Evolutionary conservation across 768 basidiomycete genomes (phyloP), one percentile per base, ranked within the genome.

Genomic region (Fomitopsis pulvina): DNA sequence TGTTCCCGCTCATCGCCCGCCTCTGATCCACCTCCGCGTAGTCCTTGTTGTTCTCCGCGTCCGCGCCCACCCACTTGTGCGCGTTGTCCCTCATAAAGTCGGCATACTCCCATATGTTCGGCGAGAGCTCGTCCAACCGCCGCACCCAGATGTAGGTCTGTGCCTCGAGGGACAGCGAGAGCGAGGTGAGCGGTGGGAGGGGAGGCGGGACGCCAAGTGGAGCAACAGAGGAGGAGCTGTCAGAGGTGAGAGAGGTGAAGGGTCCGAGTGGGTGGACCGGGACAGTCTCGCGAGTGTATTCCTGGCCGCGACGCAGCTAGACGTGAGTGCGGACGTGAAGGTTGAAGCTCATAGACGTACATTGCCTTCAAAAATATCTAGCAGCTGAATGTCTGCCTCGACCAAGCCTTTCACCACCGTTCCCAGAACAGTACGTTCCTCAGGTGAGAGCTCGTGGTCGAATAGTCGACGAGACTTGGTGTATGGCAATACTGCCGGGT

Each of bases 301-400:
- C 85, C 92, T 94, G 40, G n/a, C n/a, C n/a, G n/a, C n/a, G n/a
- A n/a, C n/a, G n/a, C n/a, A n/a, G n/a, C n/a, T 29, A 25, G 20
- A 24, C 11, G 11, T n/a, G 2, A 26, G 4, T 27, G 29, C 18
- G 28, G 14, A 12, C 40, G 27, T 21, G 8, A 5, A 28, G 25
- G 25, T 44, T 9, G 41, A 27, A 40, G 45, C 42, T 30, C 45
- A 2, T 1, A 44, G 45, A 70, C 80, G 60, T 57, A 85, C 94
- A 43, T 76, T 57, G 27, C 90, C 91, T 66, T 97, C 94, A 52
- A 95, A 97, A 8, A 71, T 47, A 65, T 97, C 92, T 21, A 98
- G 67, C 2, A 75, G 63, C n/a, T 55, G 54, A 1, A 96, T 69
- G 54, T 97, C 93, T 16, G 57, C 34, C 9, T 65, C 65, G 0